These are phyloP conservation scores for Phytophthora fragariaefolia DNA, from an alignment of 352 stramenopile species.

Conservation along the genomic window DNA sequence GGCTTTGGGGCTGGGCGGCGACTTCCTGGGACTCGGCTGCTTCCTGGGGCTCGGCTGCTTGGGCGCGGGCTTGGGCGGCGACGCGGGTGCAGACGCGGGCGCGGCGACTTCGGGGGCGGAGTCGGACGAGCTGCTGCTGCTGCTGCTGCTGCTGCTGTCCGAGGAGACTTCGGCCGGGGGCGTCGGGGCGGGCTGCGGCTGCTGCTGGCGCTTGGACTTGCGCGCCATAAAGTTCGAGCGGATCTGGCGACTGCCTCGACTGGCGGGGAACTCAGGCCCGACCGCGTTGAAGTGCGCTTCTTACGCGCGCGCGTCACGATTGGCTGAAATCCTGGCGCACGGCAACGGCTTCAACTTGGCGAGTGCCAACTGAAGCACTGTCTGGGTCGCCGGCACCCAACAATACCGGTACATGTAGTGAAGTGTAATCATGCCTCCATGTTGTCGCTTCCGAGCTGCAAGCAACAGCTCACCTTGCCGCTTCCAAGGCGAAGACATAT, in stretches of 20 bases:
- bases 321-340: background rate
- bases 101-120: conserved; percentile 22
- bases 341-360: background rate
- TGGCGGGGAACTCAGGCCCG: conserved; percentile 33
- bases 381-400: too few species aligned
- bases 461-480: too few species aligned
- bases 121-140: conserved; percentile 20
- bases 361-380: too few species aligned
- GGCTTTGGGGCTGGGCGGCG: conserved; percentile 5
- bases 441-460: too few species aligned
- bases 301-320: conserved; percentile 9
- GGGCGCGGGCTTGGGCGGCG: conserved; percentile 12
- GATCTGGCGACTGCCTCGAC: conserved; percentile 35
- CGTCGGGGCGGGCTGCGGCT: too few species aligned
- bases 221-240: conserved; percentile 40
- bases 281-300: conserved; percentile 7
- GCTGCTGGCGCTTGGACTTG: conserved; percentile 38
- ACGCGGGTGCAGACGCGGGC: conserved; percentile 10
- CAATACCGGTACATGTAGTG: too few species aligned
- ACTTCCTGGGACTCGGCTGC: conserved; percentile 12
- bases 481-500: too few species aligned
- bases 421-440: too few species aligned
- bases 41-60: conserved; percentile 31
- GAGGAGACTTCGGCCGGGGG: too few species aligned
- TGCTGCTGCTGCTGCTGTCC: conserved; percentile 2